Percentiles rank a stretch among this genome's conserved stretches.
Conservation (phyloP, 345 rosid genomes). For the Corymbia maculata region DNA sequence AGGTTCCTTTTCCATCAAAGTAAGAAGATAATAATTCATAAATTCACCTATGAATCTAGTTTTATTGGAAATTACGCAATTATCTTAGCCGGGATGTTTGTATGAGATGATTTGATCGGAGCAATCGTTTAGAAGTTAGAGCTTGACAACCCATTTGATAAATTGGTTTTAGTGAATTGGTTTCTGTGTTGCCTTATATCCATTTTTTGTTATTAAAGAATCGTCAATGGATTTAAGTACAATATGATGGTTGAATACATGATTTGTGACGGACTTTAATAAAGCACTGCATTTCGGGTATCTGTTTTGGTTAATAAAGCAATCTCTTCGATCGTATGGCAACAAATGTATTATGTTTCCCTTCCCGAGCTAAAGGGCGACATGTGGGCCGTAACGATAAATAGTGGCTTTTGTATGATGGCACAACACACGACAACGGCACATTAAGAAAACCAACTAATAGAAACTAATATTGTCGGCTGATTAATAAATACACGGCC, state of each 20-base stretch:
- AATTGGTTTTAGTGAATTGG: background rate
- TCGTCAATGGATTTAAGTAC: background rate
- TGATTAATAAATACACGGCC: background rate
- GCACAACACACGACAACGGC: background rate
- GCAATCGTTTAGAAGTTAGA: background rate
- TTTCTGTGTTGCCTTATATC: background rate
- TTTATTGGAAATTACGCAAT: background rate
- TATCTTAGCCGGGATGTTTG: background rate
- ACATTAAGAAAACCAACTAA: background rate
- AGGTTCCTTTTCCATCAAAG: background rate
- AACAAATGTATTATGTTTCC: too few relatives aligned
- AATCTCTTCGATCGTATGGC: too few relatives aligned
- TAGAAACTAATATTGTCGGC: background rate
- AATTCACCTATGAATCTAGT: background rate
- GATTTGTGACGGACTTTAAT: background rate
- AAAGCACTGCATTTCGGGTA: background rate
- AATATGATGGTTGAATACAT: background rate
- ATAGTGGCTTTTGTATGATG: background rate
- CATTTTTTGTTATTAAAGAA: background rate
- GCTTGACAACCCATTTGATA: background rate
- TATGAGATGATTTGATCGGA: background rate
- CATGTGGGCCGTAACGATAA: too few relatives aligned
- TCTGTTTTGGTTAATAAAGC: background rate
- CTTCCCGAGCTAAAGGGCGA: too few relatives aligned
- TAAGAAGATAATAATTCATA: background rate